Conservation (phyloP, 331 rosid genomes). For the Malus hybrid region DNA sequence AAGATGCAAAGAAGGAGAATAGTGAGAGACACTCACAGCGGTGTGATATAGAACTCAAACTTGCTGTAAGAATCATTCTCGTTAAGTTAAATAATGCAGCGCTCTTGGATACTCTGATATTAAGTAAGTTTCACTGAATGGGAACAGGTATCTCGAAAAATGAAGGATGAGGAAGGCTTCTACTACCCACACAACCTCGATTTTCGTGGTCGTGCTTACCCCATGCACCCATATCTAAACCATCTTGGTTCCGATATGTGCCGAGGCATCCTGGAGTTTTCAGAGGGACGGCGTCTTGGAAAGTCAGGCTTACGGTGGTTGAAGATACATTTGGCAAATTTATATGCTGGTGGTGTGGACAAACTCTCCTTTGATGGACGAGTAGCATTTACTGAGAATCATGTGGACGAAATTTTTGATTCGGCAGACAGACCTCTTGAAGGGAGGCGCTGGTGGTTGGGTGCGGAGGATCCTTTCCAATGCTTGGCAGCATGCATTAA, state of each 20-base stretch:
- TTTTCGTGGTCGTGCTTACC: conserved; percentile 94
- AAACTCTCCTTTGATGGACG: conserved; percentile 68
- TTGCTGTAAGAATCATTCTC: conserved; percentile 58
- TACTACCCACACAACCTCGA: conserved; percentile 93
- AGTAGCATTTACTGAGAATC: conserved; percentile 53
- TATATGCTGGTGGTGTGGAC: conserved; percentile 85
- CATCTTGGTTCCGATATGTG: conserved; percentile 96
- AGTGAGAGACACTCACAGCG: conserved; percentile 78
- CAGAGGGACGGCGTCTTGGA: conserved; percentile 80
- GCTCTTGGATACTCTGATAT: conserved; percentile 3
- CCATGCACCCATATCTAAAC: conserved; percentile 89
- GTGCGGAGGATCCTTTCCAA: conserved; percentile 95
- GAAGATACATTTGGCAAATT: conserved; percentile 88
- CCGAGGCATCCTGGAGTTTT: conserved; percentile 83
- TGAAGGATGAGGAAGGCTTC: conserved; percentile 94
- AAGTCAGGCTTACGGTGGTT: conserved; percentile 80
- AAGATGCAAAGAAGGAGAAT: conserved; percentile 56
- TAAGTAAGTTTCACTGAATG: background rate
- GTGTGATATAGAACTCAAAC: conserved; percentile 86
- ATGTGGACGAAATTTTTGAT: conserved; percentile 65
- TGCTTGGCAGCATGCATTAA: conserved; percentile 78
- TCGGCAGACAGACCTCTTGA: conserved; percentile 82
- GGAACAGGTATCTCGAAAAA: conserved; percentile 79
- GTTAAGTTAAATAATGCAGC: conserved; percentile 3
- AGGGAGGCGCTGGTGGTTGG: conserved; percentile 86